Percentiles rank a stretch among this genome's conserved stretches.
These are phyloP conservation scores for Psilocybe tampanensis DNA, from an alignment of 768 basidiomycete species.

Conservation along the genomic window DNA sequence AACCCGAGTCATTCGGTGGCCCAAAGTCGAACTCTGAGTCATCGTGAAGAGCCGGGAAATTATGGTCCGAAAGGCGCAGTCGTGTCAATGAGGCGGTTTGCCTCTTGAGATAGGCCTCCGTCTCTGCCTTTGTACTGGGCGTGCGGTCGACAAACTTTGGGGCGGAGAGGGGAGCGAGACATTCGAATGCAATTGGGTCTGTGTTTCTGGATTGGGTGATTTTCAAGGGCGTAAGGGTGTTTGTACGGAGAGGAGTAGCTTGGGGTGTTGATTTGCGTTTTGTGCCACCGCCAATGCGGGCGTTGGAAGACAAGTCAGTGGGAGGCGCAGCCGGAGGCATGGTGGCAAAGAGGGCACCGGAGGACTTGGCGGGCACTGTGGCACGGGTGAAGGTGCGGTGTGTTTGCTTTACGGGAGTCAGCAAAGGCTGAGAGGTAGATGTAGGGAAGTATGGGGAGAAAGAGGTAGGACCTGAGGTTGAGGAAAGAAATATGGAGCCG, in stretches of 20 bases:
- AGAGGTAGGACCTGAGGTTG: conserved; percentile 35
- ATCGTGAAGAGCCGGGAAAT: conserved; percentile 48
- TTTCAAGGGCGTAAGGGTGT: conserved; percentile 50
- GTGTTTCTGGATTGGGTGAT: conserved; percentile 37
- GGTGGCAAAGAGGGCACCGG: conserved; percentile 28
- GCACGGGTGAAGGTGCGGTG: conserved; percentile 41
- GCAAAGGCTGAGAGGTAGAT: conserved; percentile 51
- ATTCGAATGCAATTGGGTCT: conserved; percentile 48
- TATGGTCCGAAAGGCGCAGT: conserved; percentile 60
- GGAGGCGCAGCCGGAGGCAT: conserved; percentile 15
- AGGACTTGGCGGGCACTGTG: conserved; percentile 39
- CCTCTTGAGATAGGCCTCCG: conserved; percentile 46
- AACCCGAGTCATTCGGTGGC: conserved; percentile 52
- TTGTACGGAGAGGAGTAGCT: conserved; percentile 58
- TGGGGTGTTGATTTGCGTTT: conserved; percentile 66
- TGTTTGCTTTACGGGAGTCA: conserved; percentile 62
- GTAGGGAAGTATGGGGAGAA: conserved; percentile 45
- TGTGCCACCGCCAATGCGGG: conserved; percentile 49
- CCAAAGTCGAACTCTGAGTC: conserved; percentile 31
- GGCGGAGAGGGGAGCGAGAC: conserved; percentile 55
- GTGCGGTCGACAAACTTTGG: conserved; percentile 51
- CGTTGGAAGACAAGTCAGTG: conserved; percentile 21
- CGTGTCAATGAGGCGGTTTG: conserved; percentile 70
- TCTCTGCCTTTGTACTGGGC: conserved; percentile 57
- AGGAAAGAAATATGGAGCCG: conserved; percentile 57